These are phyloP conservation scores for Colletotrichum chlorophyti DNA, from an alignment of 2,329 filamentous ascomycete genomes.

Conservation along the genomic window DNA sequence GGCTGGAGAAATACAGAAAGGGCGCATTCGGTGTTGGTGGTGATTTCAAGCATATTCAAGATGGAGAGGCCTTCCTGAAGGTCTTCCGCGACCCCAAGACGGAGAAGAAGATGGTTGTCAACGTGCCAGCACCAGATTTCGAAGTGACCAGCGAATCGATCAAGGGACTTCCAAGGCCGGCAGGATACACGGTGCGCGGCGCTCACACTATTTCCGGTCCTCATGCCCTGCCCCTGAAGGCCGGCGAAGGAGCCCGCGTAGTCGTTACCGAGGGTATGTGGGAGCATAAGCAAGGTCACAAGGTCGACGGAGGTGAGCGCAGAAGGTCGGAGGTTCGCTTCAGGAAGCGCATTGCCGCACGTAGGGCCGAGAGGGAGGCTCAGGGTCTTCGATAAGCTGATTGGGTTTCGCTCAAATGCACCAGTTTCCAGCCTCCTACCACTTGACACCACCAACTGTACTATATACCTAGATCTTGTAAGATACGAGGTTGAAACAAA, in stretches of 20 bases:
- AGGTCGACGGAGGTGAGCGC: conserved; percentile 96
- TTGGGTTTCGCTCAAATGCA: background rate
- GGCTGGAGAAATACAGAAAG: conserved; percentile 83
- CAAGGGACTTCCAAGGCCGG: conserved; percentile 41
- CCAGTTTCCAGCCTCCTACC: conserved; percentile 19
- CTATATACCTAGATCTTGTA: conserved; percentile 28
- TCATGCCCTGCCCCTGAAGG: conserved; percentile 73
- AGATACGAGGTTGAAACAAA: conserved; percentile 25
- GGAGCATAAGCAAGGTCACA: conserved; percentile 85
- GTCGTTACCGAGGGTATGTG: conserved; percentile 86
- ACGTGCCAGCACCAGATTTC: conserved; percentile 58
- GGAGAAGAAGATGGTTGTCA: conserved; percentile 59
- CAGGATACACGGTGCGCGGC: conserved; percentile 71
- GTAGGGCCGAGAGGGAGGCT: conserved; percentile 69
- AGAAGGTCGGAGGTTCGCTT: conserved; percentile 84
- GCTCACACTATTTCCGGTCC: conserved; percentile 77
- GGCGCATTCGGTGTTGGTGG: conserved; percentile 83
- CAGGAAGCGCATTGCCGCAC: conserved; percentile 82
- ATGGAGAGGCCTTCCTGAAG: conserved; percentile 59
- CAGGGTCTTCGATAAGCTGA: conserved; percentile 33
- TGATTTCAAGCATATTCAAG: conserved; percentile 75
- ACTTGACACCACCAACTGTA: conserved; percentile 27
- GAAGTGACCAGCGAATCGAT: conserved; percentile 35
- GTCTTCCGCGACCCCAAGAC: conserved; percentile 49
- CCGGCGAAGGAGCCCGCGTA: conserved; percentile 69